Conservation (phyloP, 768 basidiomycete species). For the Asterophora parasitica region DNA sequence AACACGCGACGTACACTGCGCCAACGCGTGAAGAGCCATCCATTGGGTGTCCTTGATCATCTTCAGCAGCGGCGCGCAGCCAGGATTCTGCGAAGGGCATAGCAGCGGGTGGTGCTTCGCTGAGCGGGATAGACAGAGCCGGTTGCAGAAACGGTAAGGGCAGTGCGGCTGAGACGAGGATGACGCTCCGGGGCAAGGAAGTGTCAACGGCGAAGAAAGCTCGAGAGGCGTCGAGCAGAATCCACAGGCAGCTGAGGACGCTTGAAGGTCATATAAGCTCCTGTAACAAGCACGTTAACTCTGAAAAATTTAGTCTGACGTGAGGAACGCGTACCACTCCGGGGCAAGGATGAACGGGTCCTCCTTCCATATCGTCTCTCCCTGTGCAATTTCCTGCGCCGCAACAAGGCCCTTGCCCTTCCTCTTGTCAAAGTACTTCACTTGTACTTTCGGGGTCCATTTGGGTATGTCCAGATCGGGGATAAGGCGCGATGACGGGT, state of each 20-base stretch:
- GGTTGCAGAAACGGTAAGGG: constrained; percentile 71
- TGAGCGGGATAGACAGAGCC: constrained; percentile 68
- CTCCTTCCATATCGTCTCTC: constrained; percentile 81
- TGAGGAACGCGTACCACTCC: constrained; percentile 52
- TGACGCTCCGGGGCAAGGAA: constrained; percentile 48
- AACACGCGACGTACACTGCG: constrained; percentile 60
- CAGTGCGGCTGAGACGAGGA: constrained; percentile 37
- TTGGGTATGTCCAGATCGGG: constrained; percentile 54
- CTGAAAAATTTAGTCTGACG: background rate
- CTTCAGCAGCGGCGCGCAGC: constrained; percentile 51
- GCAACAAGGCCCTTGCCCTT: constrained; percentile 87
- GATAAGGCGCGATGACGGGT: constrained; percentile 63
- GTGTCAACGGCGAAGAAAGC: constrained; percentile 38
- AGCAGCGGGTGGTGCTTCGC: constrained; percentile 63
- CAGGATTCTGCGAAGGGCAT: constrained; percentile 73
- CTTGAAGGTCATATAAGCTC: constrained; percentile 74
- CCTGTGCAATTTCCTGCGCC: constrained; percentile 56
- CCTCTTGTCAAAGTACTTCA: constrained; percentile 58
- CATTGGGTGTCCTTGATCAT: constrained; percentile 59
- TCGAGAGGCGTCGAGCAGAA: constrained; percentile 68
- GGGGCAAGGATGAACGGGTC: constrained; percentile 78
- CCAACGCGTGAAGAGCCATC: constrained; percentile 73
- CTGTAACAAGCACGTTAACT: constrained; percentile 32
- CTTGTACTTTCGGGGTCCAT: constrained; percentile 62
- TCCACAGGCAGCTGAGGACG: constrained; percentile 55